Conservation (phyloP, 495 filamentous ascomycete species). For the Talaromyces stipitatus region DNA sequence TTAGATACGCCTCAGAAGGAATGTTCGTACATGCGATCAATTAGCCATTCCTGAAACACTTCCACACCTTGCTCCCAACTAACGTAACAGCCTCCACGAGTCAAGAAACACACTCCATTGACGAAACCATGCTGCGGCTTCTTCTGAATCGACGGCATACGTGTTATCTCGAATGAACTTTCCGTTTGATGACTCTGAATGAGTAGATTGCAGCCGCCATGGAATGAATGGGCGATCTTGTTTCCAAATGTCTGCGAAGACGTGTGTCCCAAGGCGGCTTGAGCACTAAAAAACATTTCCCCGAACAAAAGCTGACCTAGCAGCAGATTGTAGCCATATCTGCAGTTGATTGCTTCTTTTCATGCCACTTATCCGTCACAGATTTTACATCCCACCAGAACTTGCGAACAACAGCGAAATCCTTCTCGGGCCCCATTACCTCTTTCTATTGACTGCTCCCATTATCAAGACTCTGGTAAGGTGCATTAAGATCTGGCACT, state of each 20-base stretch:
- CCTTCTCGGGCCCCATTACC: slow-evolving; percentile 51
- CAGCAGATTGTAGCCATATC: slow-evolving; percentile 52
- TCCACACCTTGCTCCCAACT: slow-evolving; percentile 67
- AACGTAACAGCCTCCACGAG: slow-evolving; percentile 64
- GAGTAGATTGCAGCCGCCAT: slow-evolving; percentile 58
- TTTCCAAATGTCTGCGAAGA: slow-evolving; percentile 55
- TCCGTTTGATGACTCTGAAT: slow-evolving; percentile 21
- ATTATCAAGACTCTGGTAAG: slow-evolving; percentile 25
- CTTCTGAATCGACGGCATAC: slow-evolving; percentile 47
- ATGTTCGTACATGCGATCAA: slow-evolving; percentile 41
- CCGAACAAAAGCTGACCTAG: slow-evolving; percentile 64
- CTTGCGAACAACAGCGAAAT: slow-evolving; percentile 54
- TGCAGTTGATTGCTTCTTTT: slow-evolving; percentile 38
- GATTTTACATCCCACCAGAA: slow-evolving; percentile 62
- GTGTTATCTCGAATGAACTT: slow-evolving; percentile 32
- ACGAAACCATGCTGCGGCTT: slow-evolving; percentile 53
- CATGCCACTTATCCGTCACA: slow-evolving; percentile 37
- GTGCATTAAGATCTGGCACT: slow-evolving; percentile 47
- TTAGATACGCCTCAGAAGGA: background rate
- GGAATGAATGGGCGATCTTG: slow-evolving; percentile 55
- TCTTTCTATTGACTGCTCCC: slow-evolving; percentile 44
- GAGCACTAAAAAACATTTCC: slow-evolving; percentile 72
- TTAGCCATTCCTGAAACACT: slow-evolving; percentile 63
- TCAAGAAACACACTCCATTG: slow-evolving; percentile 67
- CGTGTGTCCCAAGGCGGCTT: slow-evolving; percentile 50